phyloP scores from a whole-genome alignment of 306 rosid species.

The Argentina anserina region DNA sequence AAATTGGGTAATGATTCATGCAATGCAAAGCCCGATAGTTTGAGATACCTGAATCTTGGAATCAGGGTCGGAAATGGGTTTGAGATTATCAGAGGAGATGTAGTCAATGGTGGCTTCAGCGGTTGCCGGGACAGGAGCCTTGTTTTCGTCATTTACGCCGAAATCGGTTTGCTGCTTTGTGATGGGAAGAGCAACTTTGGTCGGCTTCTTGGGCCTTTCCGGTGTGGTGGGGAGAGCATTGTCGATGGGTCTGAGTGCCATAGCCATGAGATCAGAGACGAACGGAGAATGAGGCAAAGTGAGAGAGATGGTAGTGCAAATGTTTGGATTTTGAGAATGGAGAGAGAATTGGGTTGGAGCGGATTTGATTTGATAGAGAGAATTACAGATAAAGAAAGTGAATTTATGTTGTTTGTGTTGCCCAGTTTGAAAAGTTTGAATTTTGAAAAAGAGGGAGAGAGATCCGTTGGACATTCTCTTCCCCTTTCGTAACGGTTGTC shows the following conservation, averaged over 20 bases:
- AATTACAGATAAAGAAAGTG: neutral
- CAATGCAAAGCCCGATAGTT: neutral
- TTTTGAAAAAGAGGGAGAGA: conserved; percentile 22
- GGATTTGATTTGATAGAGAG: neutral
- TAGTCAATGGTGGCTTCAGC: conserved; percentile 66
- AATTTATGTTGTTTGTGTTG: neutral
- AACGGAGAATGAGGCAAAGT: conserved; percentile 4
- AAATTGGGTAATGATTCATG: too few relatives aligned
- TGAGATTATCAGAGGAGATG: conserved; percentile 61
- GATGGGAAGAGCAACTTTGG: conserved; percentile 44
- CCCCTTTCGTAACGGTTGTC: conserved; percentile 26
- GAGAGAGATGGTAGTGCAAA: neutral
- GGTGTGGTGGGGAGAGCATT: conserved; percentile 70
- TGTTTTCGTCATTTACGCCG: conserved; percentile 50
- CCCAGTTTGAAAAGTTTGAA: conserved; percentile 9
- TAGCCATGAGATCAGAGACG: conserved; percentile 32
- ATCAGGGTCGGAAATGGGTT: conserved; percentile 64
- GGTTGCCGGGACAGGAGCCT: conserved; percentile 38
- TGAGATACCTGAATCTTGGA: conserved; percentile 46
- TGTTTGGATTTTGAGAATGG: conserved; percentile 13
- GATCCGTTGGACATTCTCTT: conserved; percentile 24
- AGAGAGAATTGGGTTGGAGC: neutral
- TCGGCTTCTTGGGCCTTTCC: conserved; percentile 71
- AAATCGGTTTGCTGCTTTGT: conserved; percentile 44
- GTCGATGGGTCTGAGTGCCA: conserved; percentile 86